A percentile compares a stretch with the other conserved stretches of the same genome.
These are phyloP conservation scores for Epichloe sp. DNA, from an alignment of 2,329 filamentous ascomycete species.

Conservation along the genomic window DNA sequence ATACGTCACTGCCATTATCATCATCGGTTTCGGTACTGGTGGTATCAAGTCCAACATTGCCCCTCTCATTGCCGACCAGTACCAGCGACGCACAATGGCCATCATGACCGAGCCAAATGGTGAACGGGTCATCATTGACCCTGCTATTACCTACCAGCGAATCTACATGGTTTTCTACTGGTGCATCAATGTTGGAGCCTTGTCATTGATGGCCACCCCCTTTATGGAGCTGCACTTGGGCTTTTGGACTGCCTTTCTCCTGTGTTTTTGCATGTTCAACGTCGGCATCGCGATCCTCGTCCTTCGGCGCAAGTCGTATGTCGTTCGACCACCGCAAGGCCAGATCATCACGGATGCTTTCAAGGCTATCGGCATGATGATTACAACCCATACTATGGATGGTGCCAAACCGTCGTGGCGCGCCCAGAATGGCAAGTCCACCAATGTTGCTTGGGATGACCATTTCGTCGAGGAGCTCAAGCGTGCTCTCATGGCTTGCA, in stretches of 20 bases:
- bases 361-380: slow-evolving; percentile 29
- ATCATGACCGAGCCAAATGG: slow-evolving; percentile 34
- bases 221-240: slow-evolving; percentile 54
- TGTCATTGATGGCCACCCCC: slow-evolving; percentile 55
- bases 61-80: slow-evolving; percentile 52
- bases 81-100: slow-evolving; percentile 38
- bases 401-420: slow-evolving; percentile 56
- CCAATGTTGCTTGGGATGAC: slow-evolving; percentile 47
- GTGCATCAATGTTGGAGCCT: slow-evolving; percentile 60
- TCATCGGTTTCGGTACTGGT: slow-evolving; percentile 54
- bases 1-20: slow-evolving; percentile 41
- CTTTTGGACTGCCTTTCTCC: slow-evolving; percentile 52
- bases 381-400: slow-evolving; percentile 32
- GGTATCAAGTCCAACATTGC: slow-evolving; percentile 56
- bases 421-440: slow-evolving; percentile 31
- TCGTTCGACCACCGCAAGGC: slow-evolving; percentile 43
- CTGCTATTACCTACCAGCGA: slow-evolving; percentile 50
- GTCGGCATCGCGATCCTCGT: slow-evolving; percentile 42
- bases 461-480: slow-evolving; percentile 61
- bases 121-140: slow-evolving; percentile 53
- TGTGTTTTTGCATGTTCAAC: slow-evolving; percentile 48
- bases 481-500: slow-evolving; percentile 52
- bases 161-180: slow-evolving; percentile 66
- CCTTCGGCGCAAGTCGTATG: slow-evolving; percentile 30
- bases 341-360: slow-evolving; percentile 55